Evolutionary conservation across 2,329 filamentous ascomycete species (phyloP).

Genomic region (Cladophialophora carrionii): DNA sequence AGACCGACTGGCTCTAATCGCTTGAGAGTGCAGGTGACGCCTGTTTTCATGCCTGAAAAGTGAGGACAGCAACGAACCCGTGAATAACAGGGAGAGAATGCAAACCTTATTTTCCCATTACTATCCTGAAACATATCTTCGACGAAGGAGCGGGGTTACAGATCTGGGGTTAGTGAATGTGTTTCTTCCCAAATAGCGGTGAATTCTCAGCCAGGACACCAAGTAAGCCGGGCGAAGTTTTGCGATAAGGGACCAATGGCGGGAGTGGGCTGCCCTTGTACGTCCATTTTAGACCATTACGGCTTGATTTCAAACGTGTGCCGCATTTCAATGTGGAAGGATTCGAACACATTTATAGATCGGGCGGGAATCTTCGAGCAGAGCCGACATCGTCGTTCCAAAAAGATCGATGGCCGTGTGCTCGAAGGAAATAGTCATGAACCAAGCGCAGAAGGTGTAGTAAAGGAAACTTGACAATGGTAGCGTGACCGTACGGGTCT

Average conservation of each 20-base stretch:
- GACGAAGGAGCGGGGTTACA: background rate
- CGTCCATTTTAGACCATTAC: background rate
- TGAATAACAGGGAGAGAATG: conserved; percentile 11
- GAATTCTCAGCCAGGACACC: conserved; percentile 11
- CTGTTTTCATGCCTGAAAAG: conserved; percentile 11
- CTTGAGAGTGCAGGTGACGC: conserved; percentile 17
- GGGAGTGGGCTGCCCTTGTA: background rate
- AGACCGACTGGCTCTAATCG: conserved; percentile 6
- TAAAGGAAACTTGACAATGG: conserved; percentile 11
- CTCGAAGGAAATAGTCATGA: conserved; percentile 11
- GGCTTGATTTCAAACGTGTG: conserved; percentile 5
- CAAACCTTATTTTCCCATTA: conserved; percentile 5
- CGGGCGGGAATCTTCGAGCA: background rate
- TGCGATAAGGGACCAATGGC: conserved; percentile 7
- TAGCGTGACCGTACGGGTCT: conserved; percentile 1
- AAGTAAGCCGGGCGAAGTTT: conserved; percentile 1
- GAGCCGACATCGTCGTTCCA: background rate
- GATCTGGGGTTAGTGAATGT: background rate
- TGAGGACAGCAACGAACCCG: conserved; percentile 9
- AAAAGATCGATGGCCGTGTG: conserved; percentile 5
- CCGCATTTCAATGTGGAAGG: background rate
- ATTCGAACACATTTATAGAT: background rate
- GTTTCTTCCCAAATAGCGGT: conserved; percentile 13
- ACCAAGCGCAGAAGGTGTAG: conserved; percentile 6
- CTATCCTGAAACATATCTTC: conserved; percentile 1